Percentiles rank a stretch among this genome's conserved stretches.
phyloP scores from a whole-genome alignment of 2,329 filamentous ascomycete genomes.

The Aspergillus fumigatus region DNA sequence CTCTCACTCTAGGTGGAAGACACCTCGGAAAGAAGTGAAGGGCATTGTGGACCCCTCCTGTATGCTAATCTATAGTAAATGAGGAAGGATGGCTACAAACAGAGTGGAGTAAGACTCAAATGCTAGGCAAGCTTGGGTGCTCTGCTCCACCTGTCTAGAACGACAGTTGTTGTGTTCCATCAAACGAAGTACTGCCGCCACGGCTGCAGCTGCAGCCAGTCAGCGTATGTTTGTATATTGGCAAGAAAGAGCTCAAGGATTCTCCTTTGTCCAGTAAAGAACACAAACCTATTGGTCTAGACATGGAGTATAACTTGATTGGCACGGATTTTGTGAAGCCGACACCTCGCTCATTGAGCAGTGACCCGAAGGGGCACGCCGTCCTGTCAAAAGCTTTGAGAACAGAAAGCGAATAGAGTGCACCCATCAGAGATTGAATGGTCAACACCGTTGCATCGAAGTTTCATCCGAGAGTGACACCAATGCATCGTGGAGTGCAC shows the following conservation, averaged over 20 bases:
- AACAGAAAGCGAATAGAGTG: neutral
- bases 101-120: neutral
- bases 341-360: neutral
- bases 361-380: neutral
- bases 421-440: neutral
- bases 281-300: neutral
- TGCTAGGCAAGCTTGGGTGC: too few species aligned
- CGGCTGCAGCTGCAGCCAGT: neutral
- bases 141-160: neutral
- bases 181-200: neutral
- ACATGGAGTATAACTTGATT: neutral
- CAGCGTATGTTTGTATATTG: neutral
- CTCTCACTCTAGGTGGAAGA: neutral
- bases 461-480: slow-evolving; percentile 14
- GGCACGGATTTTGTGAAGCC: neutral
- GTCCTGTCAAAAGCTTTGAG: neutral
- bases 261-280: neutral
- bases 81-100: neutral
- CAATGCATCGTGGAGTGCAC: neutral
- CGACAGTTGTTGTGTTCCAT: neutral
- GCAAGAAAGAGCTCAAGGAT: neutral
- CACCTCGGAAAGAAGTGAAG: neutral
- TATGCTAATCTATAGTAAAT: neutral
- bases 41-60: neutral
- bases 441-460: slow-evolving; percentile 5